Percentiles rank a stretch among this genome's conserved stretches.
These are phyloP conservation scores for Peniophora sp. DNA, from an alignment of 1,284 basidiomycete species.

Conservation along the genomic window DNA sequence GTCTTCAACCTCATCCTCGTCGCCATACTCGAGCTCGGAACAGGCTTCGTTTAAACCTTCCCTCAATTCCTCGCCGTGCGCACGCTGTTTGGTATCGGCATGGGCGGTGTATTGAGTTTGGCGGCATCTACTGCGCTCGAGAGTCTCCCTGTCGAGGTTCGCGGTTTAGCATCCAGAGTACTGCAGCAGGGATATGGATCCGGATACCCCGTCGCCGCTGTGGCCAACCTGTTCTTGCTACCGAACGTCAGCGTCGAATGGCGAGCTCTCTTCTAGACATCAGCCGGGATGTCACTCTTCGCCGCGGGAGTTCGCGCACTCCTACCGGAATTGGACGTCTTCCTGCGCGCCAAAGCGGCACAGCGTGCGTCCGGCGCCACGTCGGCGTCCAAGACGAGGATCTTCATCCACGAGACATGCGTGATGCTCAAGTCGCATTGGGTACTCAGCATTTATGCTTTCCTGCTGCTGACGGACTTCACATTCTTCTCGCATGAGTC, in stretches of 20 bases:
- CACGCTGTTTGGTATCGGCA: conserved; percentile 78
- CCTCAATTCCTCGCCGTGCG: conserved; percentile 64
- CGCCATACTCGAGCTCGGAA: conserved; percentile 69
- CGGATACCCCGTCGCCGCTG: conserved; percentile 40
- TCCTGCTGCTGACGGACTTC: conserved; percentile 78
- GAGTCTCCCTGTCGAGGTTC: conserved; percentile 79
- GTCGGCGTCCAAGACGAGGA: conserved; percentile 49
- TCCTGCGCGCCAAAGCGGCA: conserved; percentile 51
- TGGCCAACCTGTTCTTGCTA: conserved; percentile 74
- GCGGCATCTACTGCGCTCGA: conserved; percentile 76
- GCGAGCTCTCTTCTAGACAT: conserved; percentile 67
- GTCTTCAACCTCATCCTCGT: conserved; percentile 71
- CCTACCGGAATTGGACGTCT: conserved; percentile 80
- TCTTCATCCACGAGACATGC: conserved; percentile 68
- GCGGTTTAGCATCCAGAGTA: conserved; percentile 83
- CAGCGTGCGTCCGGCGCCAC: conserved; percentile 32
- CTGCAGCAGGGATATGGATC: conserved; percentile 65
- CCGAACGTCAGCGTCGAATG: conserved; percentile 42
- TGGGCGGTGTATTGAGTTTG: conserved; percentile 85
- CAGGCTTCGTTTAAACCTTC: conserved; percentile 66
- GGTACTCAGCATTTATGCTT: conserved; percentile 79
- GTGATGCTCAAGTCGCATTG: conserved; percentile 82
- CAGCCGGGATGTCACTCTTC: conserved; percentile 64
- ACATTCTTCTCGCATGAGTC: conserved; percentile 91
- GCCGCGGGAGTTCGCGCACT: conserved; percentile 63